Evolutionary conservation across 306 rosid species (phyloP).

Genomic region (Quillaja saponaria): DNA sequence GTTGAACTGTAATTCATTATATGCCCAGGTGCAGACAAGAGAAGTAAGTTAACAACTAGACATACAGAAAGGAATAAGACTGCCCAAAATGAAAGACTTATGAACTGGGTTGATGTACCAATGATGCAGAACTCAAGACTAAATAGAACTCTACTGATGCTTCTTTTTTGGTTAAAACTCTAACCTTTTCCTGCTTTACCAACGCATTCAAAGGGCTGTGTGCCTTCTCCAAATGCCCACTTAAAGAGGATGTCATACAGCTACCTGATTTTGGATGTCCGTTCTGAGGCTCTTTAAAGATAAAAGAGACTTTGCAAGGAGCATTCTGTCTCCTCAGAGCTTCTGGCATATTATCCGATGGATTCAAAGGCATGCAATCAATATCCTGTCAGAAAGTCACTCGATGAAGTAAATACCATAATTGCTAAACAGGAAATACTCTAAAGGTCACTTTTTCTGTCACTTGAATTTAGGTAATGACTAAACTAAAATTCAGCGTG

Average conservation of each 20-base stretch:
- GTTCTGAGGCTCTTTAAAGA: slow-evolving; percentile 46
- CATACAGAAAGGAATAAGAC: slow-evolving; percentile 13
- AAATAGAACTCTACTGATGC: background rate
- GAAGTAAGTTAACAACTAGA: no score
- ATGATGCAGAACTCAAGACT: slow-evolving; percentile 4
- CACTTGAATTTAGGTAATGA: no score
- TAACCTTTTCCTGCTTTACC: slow-evolving; percentile 52
- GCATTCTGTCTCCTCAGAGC: slow-evolving; percentile 54
- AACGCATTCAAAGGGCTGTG: slow-evolving; percentile 38
- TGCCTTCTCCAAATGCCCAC: slow-evolving; percentile 54
- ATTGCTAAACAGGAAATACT: no score
- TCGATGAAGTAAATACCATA: no score
- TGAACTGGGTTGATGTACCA: slow-evolving; percentile 6
- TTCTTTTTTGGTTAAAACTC: slow-evolving; percentile 26
- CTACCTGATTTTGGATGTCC: slow-evolving; percentile 48
- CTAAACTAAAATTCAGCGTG: no score
- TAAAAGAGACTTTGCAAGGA: slow-evolving; percentile 41
- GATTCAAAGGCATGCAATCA: slow-evolving; percentile 87
- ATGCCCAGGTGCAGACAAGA: background rate
- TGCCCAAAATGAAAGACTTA: no score
- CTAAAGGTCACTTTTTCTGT: no score
- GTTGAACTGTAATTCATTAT: background rate
- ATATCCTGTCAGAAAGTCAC: slow-evolving; percentile 51
- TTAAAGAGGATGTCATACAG: slow-evolving; percentile 38
- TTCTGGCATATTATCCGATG: slow-evolving; percentile 76